Evolutionary conservation across 129 eudicot species (phyloP), one percentile per base, ranked within the genome.

Genomic region (Calendula officinalis): DNA sequence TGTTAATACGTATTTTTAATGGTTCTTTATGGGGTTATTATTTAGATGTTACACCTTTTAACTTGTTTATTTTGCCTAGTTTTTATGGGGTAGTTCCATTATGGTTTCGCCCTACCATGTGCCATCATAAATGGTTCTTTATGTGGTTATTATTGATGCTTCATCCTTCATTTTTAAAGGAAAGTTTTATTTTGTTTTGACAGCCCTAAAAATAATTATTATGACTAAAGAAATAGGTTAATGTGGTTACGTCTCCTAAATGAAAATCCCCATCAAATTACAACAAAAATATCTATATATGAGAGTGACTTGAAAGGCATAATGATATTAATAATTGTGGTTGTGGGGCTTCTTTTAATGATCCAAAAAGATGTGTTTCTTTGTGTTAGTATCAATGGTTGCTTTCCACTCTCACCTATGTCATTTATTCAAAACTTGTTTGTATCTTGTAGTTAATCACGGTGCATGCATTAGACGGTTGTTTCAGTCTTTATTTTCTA

Each of bases 221-320:
- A n/a, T 36, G 62, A 14, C 3, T 34, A 56, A 6, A 44, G 6
- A 56, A 36, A 36, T 3, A 1, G 13, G 5, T 11, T 42, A 11
- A 22, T 56, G 27, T 35, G 14, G 15, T 4, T 35, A 52, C 12
- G 3, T 52, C 36, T 22, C 36, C 22, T 33, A 33, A 56, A 12
- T 34, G 41, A 17, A 58, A 36, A 59, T 59, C 7, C 34, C 34
- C 14, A 48, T 38, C 30, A n/a, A 69, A 69, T 3, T 40, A 41
- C 3, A 11, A 30, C 22, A 8, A 17, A 40, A n/a, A 48, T 12
- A 27, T 67, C 17, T 22, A 22, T 22, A 42, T 41, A 9, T 35
- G 64, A 14, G 62, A 68, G 55, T 32, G 64, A 68, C 64, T 68
- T 55, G 73, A 55, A 40, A 51, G 60, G 60, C 30, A 49, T 65